A percentile compares a stretch with the other conserved stretches of the same genome.
phyloP scores from a whole-genome alignment of 192 early-diverging fungal species.

The Backusella liffmaniae region DNA sequence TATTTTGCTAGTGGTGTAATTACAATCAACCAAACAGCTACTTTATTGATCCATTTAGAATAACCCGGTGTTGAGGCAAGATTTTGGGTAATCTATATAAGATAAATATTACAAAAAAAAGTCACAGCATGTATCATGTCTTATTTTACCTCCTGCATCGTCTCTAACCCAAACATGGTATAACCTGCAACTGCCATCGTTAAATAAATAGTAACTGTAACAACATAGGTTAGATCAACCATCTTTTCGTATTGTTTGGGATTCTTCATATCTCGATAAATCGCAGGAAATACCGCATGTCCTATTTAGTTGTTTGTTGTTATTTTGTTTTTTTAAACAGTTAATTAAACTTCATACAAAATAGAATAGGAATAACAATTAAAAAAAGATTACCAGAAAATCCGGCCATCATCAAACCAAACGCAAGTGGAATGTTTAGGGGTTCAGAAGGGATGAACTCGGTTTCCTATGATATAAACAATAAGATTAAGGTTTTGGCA shows the following conservation, averaged over 20 bases:
- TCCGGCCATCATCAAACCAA: slow-evolving; percentile 57
- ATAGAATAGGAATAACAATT: neutral
- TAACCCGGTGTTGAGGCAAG: slow-evolving; percentile 56
- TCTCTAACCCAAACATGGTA: slow-evolving; percentile 65
- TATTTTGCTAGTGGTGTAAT: slow-evolving; percentile 75
- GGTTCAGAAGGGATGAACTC: slow-evolving; percentile 11
- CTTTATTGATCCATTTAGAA: slow-evolving; percentile 44
- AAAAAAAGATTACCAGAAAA: slow-evolving; percentile 40
- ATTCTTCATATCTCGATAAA: slow-evolving; percentile 64
- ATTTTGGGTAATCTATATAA: slow-evolving; percentile 63
- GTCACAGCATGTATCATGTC: neutral
- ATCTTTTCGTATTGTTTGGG: slow-evolving; percentile 46
- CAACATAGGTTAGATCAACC: slow-evolving; percentile 56
- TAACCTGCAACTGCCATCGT: slow-evolving; percentile 57
- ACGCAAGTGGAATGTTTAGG: slow-evolving; percentile 39
- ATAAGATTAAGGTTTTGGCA: neutral
- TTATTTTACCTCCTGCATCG: slow-evolving; percentile 52
- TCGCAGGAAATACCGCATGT: slow-evolving; percentile 67
- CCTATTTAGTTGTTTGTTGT: slow-evolving; percentile 13
- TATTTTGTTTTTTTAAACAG: neutral
- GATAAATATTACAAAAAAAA: slow-evolving; percentile 11
- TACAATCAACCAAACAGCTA: slow-evolving; percentile 62
- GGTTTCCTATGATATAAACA: slow-evolving; percentile 11
- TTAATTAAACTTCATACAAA: neutral
- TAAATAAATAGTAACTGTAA: slow-evolving; percentile 50